Evolutionary conservation across 2,329 filamentous ascomycete species (phyloP), one percentile per base, ranked within the genome.

Genomic region (Nemania sp.): DNA sequence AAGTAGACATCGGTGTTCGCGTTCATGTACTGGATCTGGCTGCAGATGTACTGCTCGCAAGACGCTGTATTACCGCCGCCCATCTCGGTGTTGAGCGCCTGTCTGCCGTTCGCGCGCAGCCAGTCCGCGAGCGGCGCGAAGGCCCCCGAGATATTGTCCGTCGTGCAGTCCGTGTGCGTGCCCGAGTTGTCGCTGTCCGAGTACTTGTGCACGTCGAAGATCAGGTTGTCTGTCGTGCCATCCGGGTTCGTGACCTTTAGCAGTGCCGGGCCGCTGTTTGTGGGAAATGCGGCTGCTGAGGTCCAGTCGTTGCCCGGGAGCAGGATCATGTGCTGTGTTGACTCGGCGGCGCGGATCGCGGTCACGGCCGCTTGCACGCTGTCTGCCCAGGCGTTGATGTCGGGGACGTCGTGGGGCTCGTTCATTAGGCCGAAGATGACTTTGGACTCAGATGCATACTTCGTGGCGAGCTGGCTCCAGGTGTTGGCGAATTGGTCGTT

Each of bases 341-440:
- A n/a, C 40, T 58, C 56, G 23, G 48, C 56, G 15, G 61, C 23
- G 28, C 60, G 57, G 41, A 62, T 62, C 9, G 60, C 60, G 3
- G 55, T 59, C 23, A 62, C 60, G 12, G 56, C 60, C 1, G 74
- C 73, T 61, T 82, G 80, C 9, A 77, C 73, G 2, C 75, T 76
- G 2, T 67, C 63, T 1, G 77, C 79, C 80, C 80, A 83, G 0
- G 64, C 69, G 33, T 60, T 63, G 60, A 79, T 74, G 56, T 75
- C 70, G 24, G 68, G 64, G 6, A 64, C 42, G 34, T 75, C 72
- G 59, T 80, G 75, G 4, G 80, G 80, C 66, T 76, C 80, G 63
- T 83, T 83, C 79, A 82, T 82, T 26, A 82, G 57, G 1, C 78
- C 79, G 59, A 82, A 81, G 2, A 74, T 72, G 11, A 82, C 67